phyloP scores from a whole-genome alignment of 495 filamentous ascomycete species.

The Lineolata rhizophorae region DNA sequence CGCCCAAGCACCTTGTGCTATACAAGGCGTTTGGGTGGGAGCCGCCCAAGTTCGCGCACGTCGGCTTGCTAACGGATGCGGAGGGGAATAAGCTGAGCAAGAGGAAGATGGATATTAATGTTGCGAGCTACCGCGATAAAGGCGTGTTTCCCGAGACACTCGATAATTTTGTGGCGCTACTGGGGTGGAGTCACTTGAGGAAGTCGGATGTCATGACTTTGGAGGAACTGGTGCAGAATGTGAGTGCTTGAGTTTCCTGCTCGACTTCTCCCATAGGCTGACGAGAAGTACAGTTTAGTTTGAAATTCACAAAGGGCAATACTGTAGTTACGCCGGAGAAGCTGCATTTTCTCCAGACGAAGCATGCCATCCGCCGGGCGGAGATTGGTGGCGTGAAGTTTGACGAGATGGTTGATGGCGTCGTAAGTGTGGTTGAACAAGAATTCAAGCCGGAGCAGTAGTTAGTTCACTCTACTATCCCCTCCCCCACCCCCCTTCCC shows the following conservation, averaged over 20 bases:
- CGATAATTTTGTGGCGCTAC: conserved; percentile 61
- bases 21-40: conserved; percentile 80
- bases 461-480: no score
- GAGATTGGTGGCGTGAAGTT: no score
- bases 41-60: conserved; percentile 68
- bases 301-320: conserved; percentile 77
- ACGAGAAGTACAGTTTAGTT: conserved; percentile 39
- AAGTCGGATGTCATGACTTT: conserved; percentile 38
- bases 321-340: conserved; percentile 67
- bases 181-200: conserved; percentile 62
- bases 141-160: conserved; percentile 54
- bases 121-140: conserved; percentile 41
- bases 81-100: conserved; percentile 77
- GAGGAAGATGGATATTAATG: conserved; percentile 47
- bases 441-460: no score
- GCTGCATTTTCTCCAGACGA: conserved; percentile 56
- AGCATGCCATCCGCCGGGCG: no score
- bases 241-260: conserved; percentile 16
- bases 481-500: no score
- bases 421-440: no score
- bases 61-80: conserved; percentile 61
- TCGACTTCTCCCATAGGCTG: neutral
- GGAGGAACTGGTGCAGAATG: conserved; percentile 42
- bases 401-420: no score
- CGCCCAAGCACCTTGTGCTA: conserved; percentile 66